phyloP scores from a whole-genome alignment of 495 filamentous ascomycete species.

The Evansstolkia leycettana region DNA sequence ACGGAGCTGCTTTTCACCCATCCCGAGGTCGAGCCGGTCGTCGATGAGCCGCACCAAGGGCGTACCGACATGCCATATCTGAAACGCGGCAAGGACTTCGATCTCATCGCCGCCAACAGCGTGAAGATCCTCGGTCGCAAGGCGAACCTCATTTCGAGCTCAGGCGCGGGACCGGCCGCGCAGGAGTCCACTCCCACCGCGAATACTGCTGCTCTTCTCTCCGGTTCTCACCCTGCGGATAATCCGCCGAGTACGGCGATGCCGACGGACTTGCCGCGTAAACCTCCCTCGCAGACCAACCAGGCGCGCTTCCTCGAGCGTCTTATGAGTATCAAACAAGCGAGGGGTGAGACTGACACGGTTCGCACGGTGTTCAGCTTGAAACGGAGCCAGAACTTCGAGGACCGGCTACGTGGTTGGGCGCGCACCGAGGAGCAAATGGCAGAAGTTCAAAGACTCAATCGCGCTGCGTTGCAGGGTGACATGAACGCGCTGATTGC shows the following conservation, averaged over 20 bases:
- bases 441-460: conserved; percentile 20
- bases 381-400: conserved; percentile 17
- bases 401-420: conserved; percentile 24
- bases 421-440: conserved; percentile 29
- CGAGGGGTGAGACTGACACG: conserved; percentile 31
- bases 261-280: conserved; percentile 5
- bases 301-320: conserved; percentile 34
- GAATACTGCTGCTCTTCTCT: not conserved
- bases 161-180: conserved; percentile 4
- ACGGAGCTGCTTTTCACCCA: conserved; percentile 60
- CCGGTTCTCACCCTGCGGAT: not conserved
- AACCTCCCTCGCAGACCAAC: conserved; percentile 12
- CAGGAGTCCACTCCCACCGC: not conserved
- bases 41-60: not conserved
- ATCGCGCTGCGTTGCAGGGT: conserved; percentile 20
- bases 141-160: conserved; percentile 25
- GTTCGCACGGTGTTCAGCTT: conserved; percentile 26
- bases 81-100: conserved; percentile 32
- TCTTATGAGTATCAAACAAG: conserved; percentile 27
- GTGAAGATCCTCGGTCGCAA: conserved; percentile 36
- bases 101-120: conserved; percentile 49
- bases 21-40: conserved; percentile 18
- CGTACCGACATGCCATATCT: conserved; percentile 15
- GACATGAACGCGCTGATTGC: conserved; percentile 21
- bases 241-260: conserved; percentile 1